Evolutionary conservation across 2,329 filamentous ascomycete genomes (phyloP), one percentile per base, ranked within the genome.

Genomic region (Macroventuria anomochaeta): DNA sequence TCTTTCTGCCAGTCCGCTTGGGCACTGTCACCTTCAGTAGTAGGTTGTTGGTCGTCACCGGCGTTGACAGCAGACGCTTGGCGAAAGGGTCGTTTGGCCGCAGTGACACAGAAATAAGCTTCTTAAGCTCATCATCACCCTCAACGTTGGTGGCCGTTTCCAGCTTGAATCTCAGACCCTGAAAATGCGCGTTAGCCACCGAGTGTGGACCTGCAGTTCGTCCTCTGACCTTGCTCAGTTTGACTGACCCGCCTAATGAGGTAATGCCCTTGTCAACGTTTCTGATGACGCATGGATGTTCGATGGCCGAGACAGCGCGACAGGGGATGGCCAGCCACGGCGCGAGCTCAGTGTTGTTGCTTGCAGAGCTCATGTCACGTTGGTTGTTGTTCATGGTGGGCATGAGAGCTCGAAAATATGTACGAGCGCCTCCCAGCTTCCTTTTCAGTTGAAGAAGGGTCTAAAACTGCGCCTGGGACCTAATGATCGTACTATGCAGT

Each of bases 1-100:
- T 85, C 75, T 90, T 96, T 55, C 91, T 85, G 3, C 93, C 93
- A 2, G 92, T 97, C 50, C 91, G 82, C 73, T 88, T 95, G 0
- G 95, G 93, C 1, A 97, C 85, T 0, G 88, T 92, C 49, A 99
- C 82, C 71, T 92, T 93, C 46, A 99, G 80, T 17, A 97, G 81
- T 17, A 97, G 78, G 68, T 97, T 96, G 69, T 92, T 90, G 8
- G 91, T 89, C 17, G 84, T 77, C 26, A 88, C 84, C 68, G 88
- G 89, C 34, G 88, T 87, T 7, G 93, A 96, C 62, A 88, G 80
- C 56, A 96, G 80, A 7, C 90, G 90, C 63, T 89, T 88, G 65
- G 89, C 87, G 66, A 91, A 86, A 2, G 88, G 88, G 72, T 96
- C 91, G 59, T 91, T 84, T 20, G 89, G 90, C 18, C 90, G 86